Evolutionary conservation across 1,284 basidiomycete species (phyloP).

Genomic region (Rhodotorula sp.): DNA sequence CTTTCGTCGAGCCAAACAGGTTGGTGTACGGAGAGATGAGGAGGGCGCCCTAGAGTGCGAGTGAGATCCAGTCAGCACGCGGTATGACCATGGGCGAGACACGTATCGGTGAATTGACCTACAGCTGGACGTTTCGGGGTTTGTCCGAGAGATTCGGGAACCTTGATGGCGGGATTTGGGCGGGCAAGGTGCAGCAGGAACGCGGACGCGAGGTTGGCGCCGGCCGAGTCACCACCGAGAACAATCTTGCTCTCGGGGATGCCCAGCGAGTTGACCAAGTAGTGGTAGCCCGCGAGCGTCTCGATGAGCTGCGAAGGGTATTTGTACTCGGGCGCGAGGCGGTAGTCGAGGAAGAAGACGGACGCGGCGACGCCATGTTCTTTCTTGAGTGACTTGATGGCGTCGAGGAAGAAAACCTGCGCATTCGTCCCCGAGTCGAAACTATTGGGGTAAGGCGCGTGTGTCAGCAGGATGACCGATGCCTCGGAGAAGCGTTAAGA

Average conservation of each 20-base stretch:
- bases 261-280: conserved; percentile 57
- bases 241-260: conserved; percentile 61
- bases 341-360: conserved; percentile 32
- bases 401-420: conserved; percentile 6
- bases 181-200: conserved; percentile 34
- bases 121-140: conserved; percentile 23
- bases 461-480: too few relatives aligned
- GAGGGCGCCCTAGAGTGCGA: conserved; percentile 21
- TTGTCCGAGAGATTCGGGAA: conserved; percentile 16
- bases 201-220: conserved; percentile 61
- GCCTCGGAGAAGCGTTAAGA: too few relatives aligned
- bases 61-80: too few relatives aligned
- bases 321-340: conserved; percentile 31
- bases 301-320: conserved; percentile 63
- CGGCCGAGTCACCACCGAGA: conserved; percentile 65
- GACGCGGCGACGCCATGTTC: conserved; percentile 6
- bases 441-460: neutral
- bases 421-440: conserved; percentile 20
- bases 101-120: neutral
- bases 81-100: too few relatives aligned
- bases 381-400: conserved; percentile 9
- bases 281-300: conserved; percentile 62
- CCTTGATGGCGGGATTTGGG: conserved; percentile 17
- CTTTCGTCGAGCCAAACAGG: conserved; percentile 13
- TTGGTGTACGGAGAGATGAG: conserved; percentile 34